Conservation (phyloP, 805 yeast genomes). For the Pichia thaimueangensis region DNA sequence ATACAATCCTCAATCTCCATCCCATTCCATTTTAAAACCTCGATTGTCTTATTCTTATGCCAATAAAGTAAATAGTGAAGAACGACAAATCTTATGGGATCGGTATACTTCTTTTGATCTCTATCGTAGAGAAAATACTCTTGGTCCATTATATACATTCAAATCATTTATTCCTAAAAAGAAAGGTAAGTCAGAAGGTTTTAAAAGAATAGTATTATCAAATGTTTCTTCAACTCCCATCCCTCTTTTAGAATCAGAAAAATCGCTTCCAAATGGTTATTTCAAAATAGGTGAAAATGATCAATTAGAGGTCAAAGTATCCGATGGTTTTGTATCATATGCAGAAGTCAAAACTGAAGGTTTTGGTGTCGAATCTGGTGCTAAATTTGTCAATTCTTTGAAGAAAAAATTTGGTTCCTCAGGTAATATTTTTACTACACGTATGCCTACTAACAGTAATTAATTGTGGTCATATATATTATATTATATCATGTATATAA, state of each 20-base stretch:
- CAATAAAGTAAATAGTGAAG: constrained; percentile 40
- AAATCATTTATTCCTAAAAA: constrained; percentile 29
- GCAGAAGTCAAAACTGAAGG: constrained; percentile 48
- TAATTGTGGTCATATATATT: no score
- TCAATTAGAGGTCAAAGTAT: constrained; percentile 28
- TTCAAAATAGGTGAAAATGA: neutral
- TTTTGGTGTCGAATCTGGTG: constrained; percentile 39
- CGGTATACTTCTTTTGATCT: constrained; percentile 23
- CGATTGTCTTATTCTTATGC: constrained; percentile 46
- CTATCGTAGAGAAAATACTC: constrained; percentile 38
- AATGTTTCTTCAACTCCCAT: constrained; percentile 25
- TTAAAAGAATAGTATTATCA: constrained; percentile 42
- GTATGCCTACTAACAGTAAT: no score
- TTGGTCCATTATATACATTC: constrained; percentile 52
- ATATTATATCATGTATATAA: neutral
- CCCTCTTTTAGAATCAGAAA: neutral
- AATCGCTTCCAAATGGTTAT: constrained; percentile 3
- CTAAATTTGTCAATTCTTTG: constrained; percentile 37
- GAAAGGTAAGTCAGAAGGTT: constrained; percentile 8
- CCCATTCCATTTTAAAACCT: constrained; percentile 18
- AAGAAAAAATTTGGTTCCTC: constrained; percentile 40
- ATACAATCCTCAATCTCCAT: constrained; percentile 18
- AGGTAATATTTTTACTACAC: constrained; percentile 3
- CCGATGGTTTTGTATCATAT: constrained; percentile 36
- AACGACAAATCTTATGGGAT: constrained; percentile 45